A percentile compares a stretch with the other conserved stretches of the same genome.
These are phyloP conservation scores for Triangularia setosa DNA, from an alignment of 2,329 filamentous ascomycete genomes.

Conservation along the genomic window DNA sequence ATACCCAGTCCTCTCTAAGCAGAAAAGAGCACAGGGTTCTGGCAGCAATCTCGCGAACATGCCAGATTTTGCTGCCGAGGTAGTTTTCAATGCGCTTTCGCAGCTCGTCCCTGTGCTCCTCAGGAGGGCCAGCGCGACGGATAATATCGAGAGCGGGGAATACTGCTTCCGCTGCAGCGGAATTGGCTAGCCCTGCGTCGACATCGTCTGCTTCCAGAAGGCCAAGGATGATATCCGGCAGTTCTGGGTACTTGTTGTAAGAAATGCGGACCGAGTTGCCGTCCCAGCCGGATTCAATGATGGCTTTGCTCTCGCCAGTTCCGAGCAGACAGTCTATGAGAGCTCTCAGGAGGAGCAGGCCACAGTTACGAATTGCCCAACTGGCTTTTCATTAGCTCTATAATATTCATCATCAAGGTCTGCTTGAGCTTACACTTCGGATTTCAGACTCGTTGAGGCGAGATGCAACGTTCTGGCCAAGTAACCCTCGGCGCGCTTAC, in stretches of 20 bases:
- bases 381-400: slow-evolving; percentile 35
- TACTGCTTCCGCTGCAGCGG: slow-evolving; percentile 60
- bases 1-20: slow-evolving; percentile 48
- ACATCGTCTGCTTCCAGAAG: slow-evolving; percentile 53
- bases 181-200: slow-evolving; percentile 34
- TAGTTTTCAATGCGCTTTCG: slow-evolving; percentile 57
- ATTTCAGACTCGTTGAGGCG: slow-evolving; percentile 75
- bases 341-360: slow-evolving; percentile 81
- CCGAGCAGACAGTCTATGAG: slow-evolving; percentile 77
- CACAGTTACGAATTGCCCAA: slow-evolving; percentile 94
- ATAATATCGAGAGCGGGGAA: slow-evolving; percentile 83
- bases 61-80: slow-evolving; percentile 69
- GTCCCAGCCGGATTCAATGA: slow-evolving; percentile 60
- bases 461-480: slow-evolving; percentile 71
- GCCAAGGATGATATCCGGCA: slow-evolving; percentile 60
- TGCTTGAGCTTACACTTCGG: slow-evolving; percentile 59
- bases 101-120: slow-evolving; percentile 51
- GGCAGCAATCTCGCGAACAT: slow-evolving; percentile 76
- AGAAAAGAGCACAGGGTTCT: slow-evolving; percentile 65
- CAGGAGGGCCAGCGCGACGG: slow-evolving; percentile 65
- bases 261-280: slow-evolving; percentile 62
- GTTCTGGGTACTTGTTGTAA: slow-evolving; percentile 63
- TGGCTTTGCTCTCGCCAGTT: slow-evolving; percentile 65
- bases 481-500: slow-evolving; percentile 68
- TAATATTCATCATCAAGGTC: neutral